Conservation (phyloP, 768 basidiomycete genomes). For the Gyrodon lividus region DNA sequence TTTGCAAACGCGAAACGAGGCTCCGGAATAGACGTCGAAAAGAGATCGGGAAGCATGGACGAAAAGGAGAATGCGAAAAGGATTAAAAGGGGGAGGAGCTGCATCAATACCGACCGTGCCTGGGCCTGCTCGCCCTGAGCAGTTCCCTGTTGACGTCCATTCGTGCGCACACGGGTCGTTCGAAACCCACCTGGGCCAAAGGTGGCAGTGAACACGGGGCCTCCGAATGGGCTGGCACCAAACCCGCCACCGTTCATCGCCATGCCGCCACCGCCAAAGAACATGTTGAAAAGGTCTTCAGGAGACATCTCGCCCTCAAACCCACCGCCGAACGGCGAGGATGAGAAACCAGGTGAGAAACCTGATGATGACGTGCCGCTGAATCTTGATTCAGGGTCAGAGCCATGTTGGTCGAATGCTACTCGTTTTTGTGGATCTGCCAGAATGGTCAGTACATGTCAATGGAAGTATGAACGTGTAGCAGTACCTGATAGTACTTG, state of each 20-base stretch:
- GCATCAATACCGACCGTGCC: constrained; percentile 60
- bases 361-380: constrained; percentile 65
- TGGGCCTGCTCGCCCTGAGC: constrained; percentile 42
- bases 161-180: constrained; percentile 53
- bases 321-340: constrained; percentile 48
- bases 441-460: constrained; percentile 6
- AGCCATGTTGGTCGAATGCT: constrained; percentile 79
- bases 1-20: constrained; percentile 74
- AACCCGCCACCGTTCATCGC: constrained; percentile 44
- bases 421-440: constrained; percentile 86
- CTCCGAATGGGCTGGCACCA: constrained; percentile 49
- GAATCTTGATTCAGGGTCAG: constrained; percentile 85
- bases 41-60: constrained; percentile 75
- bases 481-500: constrained; percentile 79
- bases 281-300: constrained; percentile 98
- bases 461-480: background rate
- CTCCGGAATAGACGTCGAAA: constrained; percentile 70
- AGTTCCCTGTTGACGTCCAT: constrained; percentile 36
- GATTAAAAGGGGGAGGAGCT: constrained; percentile 82
- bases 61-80: constrained; percentile 83
- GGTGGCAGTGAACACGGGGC: constrained; percentile 67
- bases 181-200: constrained; percentile 87
- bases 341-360: constrained; percentile 47
- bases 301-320: constrained; percentile 89
- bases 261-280: constrained; percentile 80